phyloP scores from a whole-genome alignment of 2,329 filamentous ascomycete species.

The Hymenoscyphus albidus region DNA sequence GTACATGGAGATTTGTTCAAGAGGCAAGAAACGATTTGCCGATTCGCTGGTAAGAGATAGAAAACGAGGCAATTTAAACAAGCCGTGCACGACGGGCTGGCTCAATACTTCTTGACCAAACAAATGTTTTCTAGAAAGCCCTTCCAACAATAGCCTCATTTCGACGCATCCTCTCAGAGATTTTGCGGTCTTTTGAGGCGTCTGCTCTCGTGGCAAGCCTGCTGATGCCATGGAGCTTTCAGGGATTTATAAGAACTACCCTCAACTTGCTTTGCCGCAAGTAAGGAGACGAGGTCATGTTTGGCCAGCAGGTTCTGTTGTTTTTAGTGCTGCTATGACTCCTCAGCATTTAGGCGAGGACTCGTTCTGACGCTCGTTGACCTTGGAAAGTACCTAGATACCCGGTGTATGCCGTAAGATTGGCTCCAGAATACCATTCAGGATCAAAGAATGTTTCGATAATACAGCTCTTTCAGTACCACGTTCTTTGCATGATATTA shows the following conservation, averaged over 20 bases:
- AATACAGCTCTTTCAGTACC: background rate
- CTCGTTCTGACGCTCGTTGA: background rate
- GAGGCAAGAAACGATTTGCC: conserved; percentile 7
- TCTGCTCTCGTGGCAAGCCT: conserved; percentile 3
- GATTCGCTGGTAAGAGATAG: background rate
- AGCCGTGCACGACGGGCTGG: background rate
- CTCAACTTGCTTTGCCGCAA: background rate
- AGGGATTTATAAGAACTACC: background rate
- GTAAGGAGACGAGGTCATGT: background rate
- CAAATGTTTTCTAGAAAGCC: background rate
- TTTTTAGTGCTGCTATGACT: background rate
- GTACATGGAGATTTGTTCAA: background rate
- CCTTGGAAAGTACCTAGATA: background rate
- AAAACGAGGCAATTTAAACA: conserved; percentile 4
- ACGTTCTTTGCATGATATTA: background rate
- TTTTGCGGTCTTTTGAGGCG: conserved; percentile 12
- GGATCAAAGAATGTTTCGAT: background rate
- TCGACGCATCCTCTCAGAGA: conserved; percentile 5
- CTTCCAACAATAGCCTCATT: conserved; percentile 12
- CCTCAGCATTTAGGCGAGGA: background rate
- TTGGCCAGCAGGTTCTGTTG: background rate
- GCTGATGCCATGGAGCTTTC: conserved; percentile 39
- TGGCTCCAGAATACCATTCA: background rate
- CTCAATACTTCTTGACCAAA: background rate
- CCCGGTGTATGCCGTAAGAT: background rate